phyloP scores from a whole-genome alignment of 1,139 yeast species.

The Zygotorulaspora mrakii region DNA sequence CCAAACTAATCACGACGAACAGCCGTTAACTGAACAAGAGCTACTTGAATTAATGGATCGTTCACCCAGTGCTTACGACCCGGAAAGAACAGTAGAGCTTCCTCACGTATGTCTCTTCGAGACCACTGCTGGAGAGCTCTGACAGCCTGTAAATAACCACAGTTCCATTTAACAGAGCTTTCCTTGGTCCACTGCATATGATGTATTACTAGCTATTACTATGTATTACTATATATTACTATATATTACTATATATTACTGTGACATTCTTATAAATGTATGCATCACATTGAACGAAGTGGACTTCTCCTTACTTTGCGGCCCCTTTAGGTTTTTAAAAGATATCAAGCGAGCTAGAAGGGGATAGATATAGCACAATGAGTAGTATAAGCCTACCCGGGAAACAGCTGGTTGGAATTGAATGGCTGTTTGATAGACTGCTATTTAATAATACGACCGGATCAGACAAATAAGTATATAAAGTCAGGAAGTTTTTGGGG shows the following conservation, averaged over 20 bases:
- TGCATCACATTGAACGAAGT: no score
- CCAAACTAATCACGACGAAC: constrained; percentile 20
- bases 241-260: no score
- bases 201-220: no score
- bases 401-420: constrained; percentile 1
- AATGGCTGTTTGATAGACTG: neutral
- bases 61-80: constrained; percentile 44
- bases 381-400: neutral
- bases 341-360: neutral
- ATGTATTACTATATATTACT: no score
- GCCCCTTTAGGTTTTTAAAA: constrained; percentile 11
- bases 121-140: constrained; percentile 28
- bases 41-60: constrained; percentile 55
- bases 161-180: no score
- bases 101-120: constrained; percentile 35
- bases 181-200: no score
- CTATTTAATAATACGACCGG: no score
- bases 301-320: constrained; percentile 9
- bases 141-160: no score
- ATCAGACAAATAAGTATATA: neutral
- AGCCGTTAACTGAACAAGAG: constrained; percentile 42
- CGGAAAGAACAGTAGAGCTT: constrained; percentile 23
- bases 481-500: neutral
- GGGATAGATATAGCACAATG: neutral
- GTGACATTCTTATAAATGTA: no score